Evolutionary conservation across 129 eudicot species (phyloP), one percentile per base, ranked within the genome.

Genomic region (Helichrysum umbraculigerum): DNA sequence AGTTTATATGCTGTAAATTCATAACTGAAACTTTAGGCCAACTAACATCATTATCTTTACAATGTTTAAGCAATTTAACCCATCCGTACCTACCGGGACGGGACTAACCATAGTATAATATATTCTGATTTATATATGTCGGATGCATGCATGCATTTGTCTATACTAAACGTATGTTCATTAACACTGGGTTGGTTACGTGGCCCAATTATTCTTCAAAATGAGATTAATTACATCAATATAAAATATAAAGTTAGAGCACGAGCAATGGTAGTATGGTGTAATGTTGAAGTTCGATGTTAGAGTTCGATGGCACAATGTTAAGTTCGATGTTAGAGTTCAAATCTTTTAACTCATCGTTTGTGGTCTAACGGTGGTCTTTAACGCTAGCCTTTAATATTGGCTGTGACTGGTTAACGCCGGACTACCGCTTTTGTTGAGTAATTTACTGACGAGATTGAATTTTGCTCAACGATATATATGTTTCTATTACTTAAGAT

Each of bases 21-120:
- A 56, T 44, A 44, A 44, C 52, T 66, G 16, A 14, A 76, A 54
- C 69, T 37, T 67, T 76, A 68, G 81, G 66, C 34, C 41, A 77
- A 67, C 75, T 68, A 67, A 67, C 68, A 76, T 21, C 66, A 4
- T 65, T 44, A 74, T 7, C 30, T 25, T 25, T 25, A 25, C 39
- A 28, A 22, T 16, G 44, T 76, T 76, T 34, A 29, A 34, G 35
- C 9, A 9, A 44, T 44, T 44, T 44, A 67, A 67, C 54, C 22
- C 58, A 21, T 67, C 7, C 39, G 60, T 77, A 68, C 68, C 74
- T 52, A 56, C 56, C 29, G 7, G 30, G 69, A 29, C 54, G 14
- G 1, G 54, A 47, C 54, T 17, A 14, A 47, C 16, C 4, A 11
- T 58, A 58, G 20, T 56, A 20, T 32, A 72, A 33, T 54, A 15